phyloP scores from a whole-genome alignment of 2,329 filamentous ascomycete genomes.

The Aureobasidium leucospermi region DNA sequence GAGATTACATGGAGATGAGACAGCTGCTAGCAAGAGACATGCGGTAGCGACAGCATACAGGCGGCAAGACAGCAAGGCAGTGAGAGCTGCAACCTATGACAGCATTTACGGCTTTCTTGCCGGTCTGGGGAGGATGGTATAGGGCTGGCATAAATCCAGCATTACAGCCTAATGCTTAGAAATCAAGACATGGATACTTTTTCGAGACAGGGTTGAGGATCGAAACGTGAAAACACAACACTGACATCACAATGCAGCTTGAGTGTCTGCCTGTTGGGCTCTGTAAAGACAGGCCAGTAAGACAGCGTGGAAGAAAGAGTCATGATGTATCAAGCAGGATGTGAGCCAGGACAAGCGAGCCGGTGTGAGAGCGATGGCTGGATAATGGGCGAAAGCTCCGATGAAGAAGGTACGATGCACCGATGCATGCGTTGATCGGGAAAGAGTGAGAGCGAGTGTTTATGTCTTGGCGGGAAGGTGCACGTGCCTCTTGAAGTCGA shows the following conservation, averaged over 20 bases:
- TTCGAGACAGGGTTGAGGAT: not conserved
- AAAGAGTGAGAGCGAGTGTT: too few species aligned
- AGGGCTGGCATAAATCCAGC: conserved; percentile 5
- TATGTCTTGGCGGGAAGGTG: not conserved
- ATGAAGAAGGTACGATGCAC: too few species aligned
- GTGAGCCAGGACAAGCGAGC: too few species aligned
- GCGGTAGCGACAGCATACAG: not conserved
- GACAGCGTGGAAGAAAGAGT: not conserved
- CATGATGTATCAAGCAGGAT: too few species aligned
- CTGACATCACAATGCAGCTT: not conserved
- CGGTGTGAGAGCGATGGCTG: too few species aligned
- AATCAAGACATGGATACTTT: not conserved
- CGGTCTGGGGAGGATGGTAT: not conserved
- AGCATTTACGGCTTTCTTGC: not conserved
- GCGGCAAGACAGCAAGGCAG: not conserved
- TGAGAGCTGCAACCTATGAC: not conserved
- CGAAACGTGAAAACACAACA: not conserved
- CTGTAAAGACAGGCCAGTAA: not conserved
- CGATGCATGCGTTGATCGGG: too few species aligned
- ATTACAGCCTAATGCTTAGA: conserved; percentile 11
- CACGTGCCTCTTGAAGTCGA: not conserved
- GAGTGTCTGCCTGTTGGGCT: not conserved
- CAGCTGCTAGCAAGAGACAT: not conserved
- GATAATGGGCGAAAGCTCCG: too few species aligned
- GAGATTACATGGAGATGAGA: not conserved